Conservation (phyloP, 768 basidiomycete genomes). For the Mycena metata region DNA sequence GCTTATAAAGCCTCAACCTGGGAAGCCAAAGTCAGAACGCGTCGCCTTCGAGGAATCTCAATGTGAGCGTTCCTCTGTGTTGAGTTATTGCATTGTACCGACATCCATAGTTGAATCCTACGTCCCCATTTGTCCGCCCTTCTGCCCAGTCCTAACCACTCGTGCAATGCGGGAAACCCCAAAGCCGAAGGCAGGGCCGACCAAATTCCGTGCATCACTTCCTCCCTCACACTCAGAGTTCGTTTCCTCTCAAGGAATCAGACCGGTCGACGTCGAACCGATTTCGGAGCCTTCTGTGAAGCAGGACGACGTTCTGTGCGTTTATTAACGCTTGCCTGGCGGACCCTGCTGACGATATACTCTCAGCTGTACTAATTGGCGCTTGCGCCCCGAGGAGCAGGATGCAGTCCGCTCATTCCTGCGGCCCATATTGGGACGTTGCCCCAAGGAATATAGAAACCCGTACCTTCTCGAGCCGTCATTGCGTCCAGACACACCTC, state of each 20-base stretch:
- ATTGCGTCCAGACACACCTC: slow-evolving; percentile 46
- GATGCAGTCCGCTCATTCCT: slow-evolving; percentile 40
- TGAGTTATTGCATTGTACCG: too few relatives aligned
- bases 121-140: slow-evolving; percentile 48
- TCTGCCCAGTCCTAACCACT: slow-evolving; percentile 62
- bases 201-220: slow-evolving; percentile 42
- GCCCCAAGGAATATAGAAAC: slow-evolving; percentile 34
- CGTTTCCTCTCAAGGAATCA: slow-evolving; percentile 40
- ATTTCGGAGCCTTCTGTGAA: slow-evolving; percentile 49
- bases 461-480: slow-evolving; percentile 34
- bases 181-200: slow-evolving; percentile 50
- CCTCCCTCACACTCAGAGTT: slow-evolving; percentile 43
- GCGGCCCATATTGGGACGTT: slow-evolving; percentile 35
- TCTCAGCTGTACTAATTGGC: slow-evolving; percentile 26
- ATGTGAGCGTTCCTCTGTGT: slow-evolving; percentile 42
- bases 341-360: not conserved
- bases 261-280: slow-evolving; percentile 45
- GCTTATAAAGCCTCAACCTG: slow-evolving; percentile 39
- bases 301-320: slow-evolving; percentile 58
- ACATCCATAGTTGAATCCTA: slow-evolving; percentile 43
- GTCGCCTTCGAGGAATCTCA: slow-evolving; percentile 53
- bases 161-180: slow-evolving; percentile 64
- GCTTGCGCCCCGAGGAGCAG: slow-evolving; percentile 40
- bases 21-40: slow-evolving; percentile 51
- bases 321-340: slow-evolving; percentile 2